Conservation (phyloP, 2,329 filamentous ascomycete species). For the Monilinia fructigena region DNA sequence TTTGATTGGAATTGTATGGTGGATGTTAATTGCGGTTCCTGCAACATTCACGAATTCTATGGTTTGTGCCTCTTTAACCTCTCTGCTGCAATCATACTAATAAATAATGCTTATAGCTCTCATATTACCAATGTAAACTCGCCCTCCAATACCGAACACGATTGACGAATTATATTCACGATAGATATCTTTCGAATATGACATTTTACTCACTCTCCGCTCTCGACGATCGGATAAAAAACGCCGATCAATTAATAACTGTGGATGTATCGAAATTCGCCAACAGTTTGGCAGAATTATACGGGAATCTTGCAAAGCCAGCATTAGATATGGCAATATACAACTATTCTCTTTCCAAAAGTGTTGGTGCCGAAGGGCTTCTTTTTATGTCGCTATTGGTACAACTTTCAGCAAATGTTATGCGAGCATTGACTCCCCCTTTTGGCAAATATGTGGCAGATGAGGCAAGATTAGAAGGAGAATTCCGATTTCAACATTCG, state of each 20-base stretch:
- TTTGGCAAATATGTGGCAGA: slow-evolving; percentile 98
- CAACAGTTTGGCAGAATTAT: slow-evolving; percentile 89
- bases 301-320: slow-evolving; percentile 94
- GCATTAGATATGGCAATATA: slow-evolving; percentile 95
- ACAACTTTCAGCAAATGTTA: slow-evolving; percentile 83
- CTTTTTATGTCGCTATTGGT: slow-evolving; percentile 95
- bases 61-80: slow-evolving; percentile 53
- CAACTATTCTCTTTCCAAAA: slow-evolving; percentile 88
- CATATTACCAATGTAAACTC: slow-evolving; percentile 94
- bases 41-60: slow-evolving; percentile 99
- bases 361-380: slow-evolving; percentile 92
- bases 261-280: slow-evolving; percentile 97
- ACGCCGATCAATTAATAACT: slow-evolving; percentile 94
- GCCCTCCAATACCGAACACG: slow-evolving; percentile 90
- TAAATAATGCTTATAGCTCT: slow-evolving; percentile 57
- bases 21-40: slow-evolving; percentile 95
- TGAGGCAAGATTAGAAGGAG: slow-evolving; percentile 88
- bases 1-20: slow-evolving; percentile 84
- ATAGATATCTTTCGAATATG: slow-evolving; percentile 94
- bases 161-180: slow-evolving; percentile 91
- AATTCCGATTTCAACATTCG: slow-evolving; percentile 94
- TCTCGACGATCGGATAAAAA: slow-evolving; percentile 96
- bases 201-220: slow-evolving; percentile 97
- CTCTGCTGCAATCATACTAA: slow-evolving; percentile 13
- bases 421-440: slow-evolving; percentile 91